phyloP scores from a whole-genome alignment of 352 stramenopile species.

The Phytopythium montanum region DNA sequence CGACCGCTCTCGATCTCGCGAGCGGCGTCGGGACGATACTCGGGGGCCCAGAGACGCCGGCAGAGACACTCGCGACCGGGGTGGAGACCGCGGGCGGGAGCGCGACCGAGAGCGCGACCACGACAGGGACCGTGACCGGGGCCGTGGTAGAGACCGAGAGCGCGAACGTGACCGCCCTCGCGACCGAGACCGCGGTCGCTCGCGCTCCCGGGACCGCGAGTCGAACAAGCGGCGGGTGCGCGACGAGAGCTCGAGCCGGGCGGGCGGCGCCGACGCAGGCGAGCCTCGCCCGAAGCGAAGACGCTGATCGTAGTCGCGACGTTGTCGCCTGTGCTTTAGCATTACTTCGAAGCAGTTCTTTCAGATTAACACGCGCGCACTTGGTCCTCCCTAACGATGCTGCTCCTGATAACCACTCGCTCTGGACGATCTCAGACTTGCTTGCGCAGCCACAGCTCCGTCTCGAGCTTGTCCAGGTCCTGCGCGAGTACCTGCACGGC shows the following conservation, averaged over 20 bases:
- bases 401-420: neutral
- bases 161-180: constrained; percentile 26
- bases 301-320: constrained; percentile 18
- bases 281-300: constrained; percentile 38
- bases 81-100: constrained; percentile 8
- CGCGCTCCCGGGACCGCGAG: constrained; percentile 59
- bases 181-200: constrained; percentile 26
- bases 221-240: constrained; percentile 59
- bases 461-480: constrained; percentile 80
- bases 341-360: too few relatives aligned
- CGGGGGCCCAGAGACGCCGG: constrained; percentile 12
- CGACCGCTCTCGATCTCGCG: constrained; percentile 55
- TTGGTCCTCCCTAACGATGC: neutral
- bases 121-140: constrained; percentile 18
- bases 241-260: constrained; percentile 34
- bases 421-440: constrained; percentile 43
- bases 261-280: constrained; percentile 16
- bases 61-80: constrained; percentile 9
- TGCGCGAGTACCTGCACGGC: constrained; percentile 69
- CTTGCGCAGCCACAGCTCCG: constrained; percentile 77
- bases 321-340: neutral
- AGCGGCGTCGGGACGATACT: constrained; percentile 27
- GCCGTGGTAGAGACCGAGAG: constrained; percentile 22
- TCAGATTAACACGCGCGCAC: neutral
- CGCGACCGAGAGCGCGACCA: constrained; percentile 20